A percentile compares a stretch with the other conserved stretches of the same genome.
Conservation (phyloP, 495 filamentous ascomycete genomes). For the Parmelia sp. region DNA sequence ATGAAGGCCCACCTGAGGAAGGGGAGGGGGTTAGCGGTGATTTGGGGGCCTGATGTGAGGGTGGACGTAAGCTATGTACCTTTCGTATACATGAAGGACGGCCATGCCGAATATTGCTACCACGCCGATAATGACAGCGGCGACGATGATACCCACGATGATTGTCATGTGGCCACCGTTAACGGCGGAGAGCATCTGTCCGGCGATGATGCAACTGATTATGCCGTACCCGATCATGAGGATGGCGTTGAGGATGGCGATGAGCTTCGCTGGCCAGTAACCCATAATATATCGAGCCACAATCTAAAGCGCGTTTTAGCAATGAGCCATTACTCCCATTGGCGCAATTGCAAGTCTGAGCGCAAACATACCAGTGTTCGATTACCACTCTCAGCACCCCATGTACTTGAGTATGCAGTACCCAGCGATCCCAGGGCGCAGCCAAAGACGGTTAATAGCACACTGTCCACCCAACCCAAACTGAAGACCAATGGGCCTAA, state of each 20-base stretch:
- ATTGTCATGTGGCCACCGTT: conserved; percentile 53
- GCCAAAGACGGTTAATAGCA: conserved; percentile 57
- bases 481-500: conserved; percentile 59
- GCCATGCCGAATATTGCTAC: conserved; percentile 69
- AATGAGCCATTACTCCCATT: neutral
- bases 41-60: neutral
- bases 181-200: conserved; percentile 52
- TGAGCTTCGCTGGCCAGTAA: conserved; percentile 67
- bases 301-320: neutral
- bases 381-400: conserved; percentile 64
- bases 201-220: conserved; percentile 50
- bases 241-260: conserved; percentile 60
- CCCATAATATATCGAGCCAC: conserved; percentile 64
- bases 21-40: neutral
- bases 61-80: conserved; percentile 28
- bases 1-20: conserved; percentile 46
- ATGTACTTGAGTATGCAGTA: conserved; percentile 63
- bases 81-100: conserved; percentile 66
- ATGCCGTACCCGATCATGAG: conserved; percentile 61
- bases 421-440: conserved; percentile 48
- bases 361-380: conserved; percentile 43
- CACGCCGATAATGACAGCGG: conserved; percentile 52
- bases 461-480: conserved; percentile 59
- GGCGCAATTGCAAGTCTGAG: neutral
- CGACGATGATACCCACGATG: conserved; percentile 62